These are phyloP conservation scores for Acanthamoeba healyi DNA, from an alignment of 208 protist species.

Conservation along the genomic window DNA sequence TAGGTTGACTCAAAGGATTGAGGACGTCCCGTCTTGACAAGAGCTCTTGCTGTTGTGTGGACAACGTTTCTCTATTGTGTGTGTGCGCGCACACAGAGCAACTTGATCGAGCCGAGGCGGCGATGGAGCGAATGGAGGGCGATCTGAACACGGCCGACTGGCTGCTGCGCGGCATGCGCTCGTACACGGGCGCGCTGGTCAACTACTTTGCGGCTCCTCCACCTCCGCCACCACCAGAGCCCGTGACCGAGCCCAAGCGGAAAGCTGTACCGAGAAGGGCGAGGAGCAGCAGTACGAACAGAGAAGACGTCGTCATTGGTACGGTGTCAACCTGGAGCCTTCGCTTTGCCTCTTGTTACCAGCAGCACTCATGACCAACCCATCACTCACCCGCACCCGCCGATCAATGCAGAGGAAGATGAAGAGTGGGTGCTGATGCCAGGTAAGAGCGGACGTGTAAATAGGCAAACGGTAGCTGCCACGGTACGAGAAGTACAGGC, in stretches of 20 bases:
- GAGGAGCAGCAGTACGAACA: background rate
- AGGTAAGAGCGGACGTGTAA: background rate
- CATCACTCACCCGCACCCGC: too few relatives aligned
- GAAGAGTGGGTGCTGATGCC: conserved; percentile 35
- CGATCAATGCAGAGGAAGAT: background rate
- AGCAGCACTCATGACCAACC: background rate
- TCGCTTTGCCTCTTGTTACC: background rate
- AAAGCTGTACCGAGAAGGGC: background rate
- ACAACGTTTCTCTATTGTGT: background rate
- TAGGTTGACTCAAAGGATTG: background rate
- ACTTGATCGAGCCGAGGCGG: background rate
- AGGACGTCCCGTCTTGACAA: too few relatives aligned
- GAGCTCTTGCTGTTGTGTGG: background rate
- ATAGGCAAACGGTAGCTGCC: background rate
- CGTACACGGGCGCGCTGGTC: conserved; percentile 36
- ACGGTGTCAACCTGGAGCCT: background rate
- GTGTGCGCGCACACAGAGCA: background rate
- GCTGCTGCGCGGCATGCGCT: conserved; percentile 24
- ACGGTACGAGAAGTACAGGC: too few relatives aligned
- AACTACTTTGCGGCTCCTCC: conserved; percentile 27
- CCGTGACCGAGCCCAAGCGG: background rate
- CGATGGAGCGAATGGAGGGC: background rate
- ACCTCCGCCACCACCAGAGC: background rate
- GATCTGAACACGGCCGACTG: conserved; percentile 35
- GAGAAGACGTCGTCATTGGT: conserved; percentile 2